phyloP scores from a whole-genome alignment of 2,329 filamentous ascomycete species.

The Lasiodiplodia citricola region DNA sequence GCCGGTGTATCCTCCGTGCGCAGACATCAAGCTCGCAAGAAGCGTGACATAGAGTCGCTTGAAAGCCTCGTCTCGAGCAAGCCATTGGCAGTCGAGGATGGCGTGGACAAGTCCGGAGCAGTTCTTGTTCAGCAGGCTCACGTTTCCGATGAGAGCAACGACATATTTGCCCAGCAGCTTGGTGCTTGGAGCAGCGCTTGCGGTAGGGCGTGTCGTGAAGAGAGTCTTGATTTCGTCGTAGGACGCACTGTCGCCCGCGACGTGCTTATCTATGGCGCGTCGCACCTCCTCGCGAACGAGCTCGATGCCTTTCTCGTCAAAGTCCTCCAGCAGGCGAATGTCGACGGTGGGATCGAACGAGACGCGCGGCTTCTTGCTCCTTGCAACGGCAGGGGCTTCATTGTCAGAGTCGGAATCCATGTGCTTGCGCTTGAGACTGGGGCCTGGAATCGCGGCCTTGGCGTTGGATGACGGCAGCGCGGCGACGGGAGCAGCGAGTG shows the following conservation, averaged over 20 bases:
- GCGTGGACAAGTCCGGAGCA: conserved; percentile 65
- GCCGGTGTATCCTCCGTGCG: conserved; percentile 78
- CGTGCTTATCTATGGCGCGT: conserved; percentile 60
- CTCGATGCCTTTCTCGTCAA: conserved; percentile 59
- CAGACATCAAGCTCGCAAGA: conserved; percentile 72
- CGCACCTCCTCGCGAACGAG: conserved; percentile 67
- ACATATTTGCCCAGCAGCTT: conserved; percentile 63
- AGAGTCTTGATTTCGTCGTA: conserved; percentile 63
- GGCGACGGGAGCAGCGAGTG: conserved; percentile 42
- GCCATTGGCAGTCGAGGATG: conserved; percentile 64
- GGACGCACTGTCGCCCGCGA: conserved; percentile 58
- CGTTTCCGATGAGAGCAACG: conserved; percentile 62
- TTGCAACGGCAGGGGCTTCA: conserved; percentile 32
- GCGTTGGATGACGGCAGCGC: conserved; percentile 32
- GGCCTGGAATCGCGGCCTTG: conserved; percentile 33
- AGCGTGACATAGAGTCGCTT: conserved; percentile 62
- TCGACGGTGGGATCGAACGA: conserved; percentile 56
- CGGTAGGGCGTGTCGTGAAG: conserved; percentile 55
- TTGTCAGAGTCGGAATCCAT: conserved; percentile 40
- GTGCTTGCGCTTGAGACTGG: conserved; percentile 47
- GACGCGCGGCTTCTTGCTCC: conserved; percentile 53
- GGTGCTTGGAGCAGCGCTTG: conserved; percentile 57
- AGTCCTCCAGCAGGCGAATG: conserved; percentile 51
- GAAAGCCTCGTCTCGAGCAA: conserved; percentile 65
- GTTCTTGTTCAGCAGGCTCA: conserved; percentile 60